These are phyloP conservation scores for Lachancea lanzarotensis DNA, from an alignment of 805 yeast genomes.

Conservation along the genomic window DNA sequence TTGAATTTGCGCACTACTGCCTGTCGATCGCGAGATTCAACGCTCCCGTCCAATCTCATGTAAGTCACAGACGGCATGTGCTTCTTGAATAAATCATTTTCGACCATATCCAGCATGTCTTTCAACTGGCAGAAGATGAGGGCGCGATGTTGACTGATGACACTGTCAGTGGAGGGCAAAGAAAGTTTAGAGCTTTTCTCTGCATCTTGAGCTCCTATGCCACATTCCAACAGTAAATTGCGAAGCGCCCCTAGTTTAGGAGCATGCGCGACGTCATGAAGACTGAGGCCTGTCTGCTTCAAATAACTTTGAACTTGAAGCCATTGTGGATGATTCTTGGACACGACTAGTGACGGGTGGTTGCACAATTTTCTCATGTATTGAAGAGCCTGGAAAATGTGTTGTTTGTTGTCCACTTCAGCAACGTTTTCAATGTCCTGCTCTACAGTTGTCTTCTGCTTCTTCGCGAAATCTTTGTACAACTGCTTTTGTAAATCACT, in stretches of 20 bases:
- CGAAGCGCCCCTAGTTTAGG: conserved; percentile 83
- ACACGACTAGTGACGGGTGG: conserved; percentile 87
- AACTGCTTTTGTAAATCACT: conserved; percentile 83
- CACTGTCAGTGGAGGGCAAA: conserved; percentile 38
- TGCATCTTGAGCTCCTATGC: conserved; percentile 47
- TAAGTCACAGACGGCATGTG: conserved; percentile 87
- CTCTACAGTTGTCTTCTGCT: conserved; percentile 68
- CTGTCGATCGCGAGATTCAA: conserved; percentile 89
- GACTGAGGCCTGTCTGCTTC: conserved; percentile 47
- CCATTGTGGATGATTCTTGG: conserved; percentile 77
- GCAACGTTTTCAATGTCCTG: conserved; percentile 50
- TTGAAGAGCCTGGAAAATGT: conserved; percentile 94
- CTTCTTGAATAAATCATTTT: conserved; percentile 74
- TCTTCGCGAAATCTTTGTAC: conserved; percentile 82
- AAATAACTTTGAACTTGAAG: conserved; percentile 59
- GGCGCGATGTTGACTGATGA: conserved; percentile 92
- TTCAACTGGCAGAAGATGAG: conserved; percentile 92
- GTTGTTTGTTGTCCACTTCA: conserved; percentile 62
- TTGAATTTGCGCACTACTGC: conserved; percentile 86
- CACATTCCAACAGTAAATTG: conserved; percentile 82
- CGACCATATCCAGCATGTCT: conserved; percentile 97
- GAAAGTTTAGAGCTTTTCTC: conserved; percentile 36
- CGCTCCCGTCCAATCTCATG: conserved; percentile 90
- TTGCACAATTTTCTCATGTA: conserved; percentile 96
- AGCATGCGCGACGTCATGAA: conserved; percentile 75